Evolutionary conservation across 2,329 filamentous ascomycete species (phyloP).

Genomic region (Furcasterigmium furcatum): DNA sequence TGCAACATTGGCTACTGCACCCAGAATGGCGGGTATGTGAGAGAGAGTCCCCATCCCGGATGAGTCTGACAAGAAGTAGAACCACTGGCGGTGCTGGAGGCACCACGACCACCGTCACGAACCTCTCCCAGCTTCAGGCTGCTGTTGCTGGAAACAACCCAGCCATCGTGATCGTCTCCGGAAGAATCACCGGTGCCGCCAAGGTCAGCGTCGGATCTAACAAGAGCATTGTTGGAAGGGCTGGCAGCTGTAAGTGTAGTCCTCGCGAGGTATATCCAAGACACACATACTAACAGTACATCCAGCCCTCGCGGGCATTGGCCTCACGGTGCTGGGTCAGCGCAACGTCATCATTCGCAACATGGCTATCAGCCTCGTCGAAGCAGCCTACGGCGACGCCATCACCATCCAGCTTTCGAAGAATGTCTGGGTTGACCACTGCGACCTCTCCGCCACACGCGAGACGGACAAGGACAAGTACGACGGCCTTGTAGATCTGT

Average conservation of each 20-base stretch:
- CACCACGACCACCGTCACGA: conserved; percentile 39
- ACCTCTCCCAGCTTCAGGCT: conserved; percentile 39
- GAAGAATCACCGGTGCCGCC: conserved; percentile 29
- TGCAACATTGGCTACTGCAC: conserved; percentile 12
- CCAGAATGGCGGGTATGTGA: conserved; percentile 10
- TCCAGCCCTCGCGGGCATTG: conserved; percentile 32
- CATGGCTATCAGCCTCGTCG: conserved; percentile 51
- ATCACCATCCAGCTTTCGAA: conserved; percentile 49
- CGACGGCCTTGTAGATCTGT: conserved; percentile 59
- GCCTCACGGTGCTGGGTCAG: conserved; percentile 43
- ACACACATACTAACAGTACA: not conserved
- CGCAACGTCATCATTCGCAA: conserved; percentile 58
- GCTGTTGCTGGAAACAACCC: conserved; percentile 34
- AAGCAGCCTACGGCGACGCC: conserved; percentile 51
- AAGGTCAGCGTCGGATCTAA: conserved; percentile 34
- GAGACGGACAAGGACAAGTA: conserved; percentile 61
- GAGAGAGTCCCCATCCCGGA: not conserved
- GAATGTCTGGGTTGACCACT: conserved; percentile 63
- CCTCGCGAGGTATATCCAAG: not conserved
- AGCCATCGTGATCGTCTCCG: conserved; percentile 29
- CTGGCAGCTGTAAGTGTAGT: conserved; percentile 12
- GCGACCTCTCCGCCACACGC: conserved; percentile 50
- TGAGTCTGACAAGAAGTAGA: not conserved
- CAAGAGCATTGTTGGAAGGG: conserved; percentile 34
- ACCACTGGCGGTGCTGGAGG: conserved; percentile 11